Evolutionary conservation across 1,139 yeast species (phyloP).

Genomic region (Saccharomyces hybrid): DNA sequence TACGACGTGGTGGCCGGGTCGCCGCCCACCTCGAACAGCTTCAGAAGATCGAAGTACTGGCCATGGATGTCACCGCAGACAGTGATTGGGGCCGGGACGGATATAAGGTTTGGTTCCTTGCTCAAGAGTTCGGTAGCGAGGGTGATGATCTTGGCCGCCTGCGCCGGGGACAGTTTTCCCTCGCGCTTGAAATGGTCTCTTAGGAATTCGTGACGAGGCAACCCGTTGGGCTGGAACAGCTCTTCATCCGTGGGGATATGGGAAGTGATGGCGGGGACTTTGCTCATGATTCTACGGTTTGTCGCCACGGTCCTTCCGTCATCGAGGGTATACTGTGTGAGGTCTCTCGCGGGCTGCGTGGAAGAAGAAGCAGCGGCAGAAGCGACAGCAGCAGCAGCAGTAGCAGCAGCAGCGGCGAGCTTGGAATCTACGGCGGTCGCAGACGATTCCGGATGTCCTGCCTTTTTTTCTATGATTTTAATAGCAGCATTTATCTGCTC

Average conservation of each 20-base stretch:
- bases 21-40: slow-evolving; percentile 91
- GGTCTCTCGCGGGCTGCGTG: slow-evolving; percentile 35
- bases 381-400: slow-evolving; percentile 2
- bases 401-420: background rate
- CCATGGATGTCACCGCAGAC: slow-evolving; percentile 97
- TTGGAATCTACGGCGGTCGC: slow-evolving; percentile 1
- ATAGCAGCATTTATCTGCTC: slow-evolving; percentile 69
- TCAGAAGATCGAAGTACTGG: slow-evolving; percentile 84
- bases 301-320: slow-evolving; percentile 66
- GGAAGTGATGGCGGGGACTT: slow-evolving; percentile 65
- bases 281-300: slow-evolving; percentile 55
- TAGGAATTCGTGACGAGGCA: slow-evolving; percentile 67
- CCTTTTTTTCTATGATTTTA: slow-evolving; percentile 56
- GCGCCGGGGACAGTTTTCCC: slow-evolving; percentile 69
- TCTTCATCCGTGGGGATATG: slow-evolving; percentile 59
- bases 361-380: background rate
- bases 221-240: slow-evolving; percentile 54
- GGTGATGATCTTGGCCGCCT: slow-evolving; percentile 59
- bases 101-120: slow-evolving; percentile 70
- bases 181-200: slow-evolving; percentile 70
- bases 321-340: slow-evolving; percentile 53
- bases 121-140: slow-evolving; percentile 63
- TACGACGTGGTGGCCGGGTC: slow-evolving; percentile 71
- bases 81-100: slow-evolving; percentile 87
- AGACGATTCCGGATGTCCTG: slow-evolving; percentile 16